Conservation (phyloP, 2,329 filamentous ascomycete genomes). For the Aspergillus sclerotialis region DNA sequence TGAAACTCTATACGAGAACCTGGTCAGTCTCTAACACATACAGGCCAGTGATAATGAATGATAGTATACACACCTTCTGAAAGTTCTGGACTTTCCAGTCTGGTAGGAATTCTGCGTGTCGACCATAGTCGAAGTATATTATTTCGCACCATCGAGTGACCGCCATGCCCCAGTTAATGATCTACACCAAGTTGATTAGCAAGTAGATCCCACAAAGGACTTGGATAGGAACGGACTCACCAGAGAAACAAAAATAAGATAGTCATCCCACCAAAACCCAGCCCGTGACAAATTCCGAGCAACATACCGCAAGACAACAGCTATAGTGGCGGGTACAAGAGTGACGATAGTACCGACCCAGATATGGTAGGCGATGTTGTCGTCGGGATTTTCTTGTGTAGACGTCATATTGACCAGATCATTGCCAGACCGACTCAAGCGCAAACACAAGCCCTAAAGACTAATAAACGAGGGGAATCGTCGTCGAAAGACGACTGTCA, state of each 20-base stretch:
- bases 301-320: slow-evolving; percentile 15
- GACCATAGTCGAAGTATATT: slow-evolving; percentile 10
- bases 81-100: slow-evolving; percentile 8
- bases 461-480: too few relatives aligned
- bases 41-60: background rate
- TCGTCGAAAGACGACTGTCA: too few relatives aligned
- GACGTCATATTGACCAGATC: too few relatives aligned
- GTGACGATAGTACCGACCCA: slow-evolving; percentile 18
- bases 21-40: background rate
- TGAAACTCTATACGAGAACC: slow-evolving; percentile 12
- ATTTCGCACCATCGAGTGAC: slow-evolving; percentile 14
- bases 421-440: too few relatives aligned
- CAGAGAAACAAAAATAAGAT: slow-evolving; percentile 16
- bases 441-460: too few relatives aligned
- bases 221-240: slow-evolving; percentile 7
- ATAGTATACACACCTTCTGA: slow-evolving; percentile 11
- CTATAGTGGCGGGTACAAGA: slow-evolving; percentile 17
- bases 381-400: slow-evolving; percentile 7
- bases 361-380: slow-evolving; percentile 14
- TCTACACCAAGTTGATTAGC: slow-evolving; percentile 5
- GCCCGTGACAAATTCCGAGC: slow-evolving; percentile 13
- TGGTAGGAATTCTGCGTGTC: slow-evolving; percentile 9
- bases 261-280: slow-evolving; percentile 24
- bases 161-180: slow-evolving; percentile 18
- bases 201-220: too few relatives aligned